Conservation (phyloP, 176 grass and related monocot genomes). For the Hordeum vulgare region MorexV3_pseudomolecules_assembly NC_058519.1:83443889-83444388, state of each 20-base stretch:
- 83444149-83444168: conserved; percentile 18
- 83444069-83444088: conserved; percentile 20
- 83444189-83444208: conserved; percentile 29
- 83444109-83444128: conserved; percentile 21
- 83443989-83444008: conserved; percentile 44
- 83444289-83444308: conserved; percentile 24
- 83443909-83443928: conserved; percentile 8
- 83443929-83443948: background rate
- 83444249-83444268: background rate
- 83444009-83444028: conserved; percentile 28
- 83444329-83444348: conserved; percentile 12
- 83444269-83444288: conserved; percentile 49
- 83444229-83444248: conserved; percentile 8
- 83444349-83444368: background rate
- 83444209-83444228: conserved; percentile 16
- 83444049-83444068: conserved; percentile 36
- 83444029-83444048: conserved; percentile 38
- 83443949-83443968: conserved; percentile 49
- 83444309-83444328: conserved; percentile 26
- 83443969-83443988: conserved; percentile 24
- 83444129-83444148: background rate
- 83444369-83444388: conserved; percentile 33
- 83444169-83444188: conserved; percentile 49
- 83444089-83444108: conserved; percentile 18
- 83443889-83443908: conserved; percentile 14